phyloP scores from a whole-genome alignment of 805 yeast genomes.

The Nakazawaea sp. region DNA sequence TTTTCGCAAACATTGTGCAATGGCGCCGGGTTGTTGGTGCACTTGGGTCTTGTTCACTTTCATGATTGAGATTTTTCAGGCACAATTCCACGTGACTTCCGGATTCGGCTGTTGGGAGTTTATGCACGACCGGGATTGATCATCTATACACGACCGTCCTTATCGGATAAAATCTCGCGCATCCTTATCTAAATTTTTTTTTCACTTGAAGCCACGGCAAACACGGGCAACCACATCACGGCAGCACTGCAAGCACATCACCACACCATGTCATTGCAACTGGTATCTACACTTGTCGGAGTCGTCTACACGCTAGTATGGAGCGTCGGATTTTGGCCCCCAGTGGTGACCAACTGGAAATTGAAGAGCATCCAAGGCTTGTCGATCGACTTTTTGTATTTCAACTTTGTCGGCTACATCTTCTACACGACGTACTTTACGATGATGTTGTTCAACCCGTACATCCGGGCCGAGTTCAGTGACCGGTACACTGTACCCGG shows the following conservation, averaged over 20 bases:
- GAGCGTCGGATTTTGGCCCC: conserved; percentile 26
- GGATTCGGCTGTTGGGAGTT: too few species aligned
- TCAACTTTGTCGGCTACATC: conserved; percentile 25
- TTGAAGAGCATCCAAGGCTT: conserved; percentile 27
- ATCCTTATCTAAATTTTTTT: too few species aligned
- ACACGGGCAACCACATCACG: too few species aligned
- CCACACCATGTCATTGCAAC: conserved; percentile 8
- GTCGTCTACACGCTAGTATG: conserved; percentile 24
- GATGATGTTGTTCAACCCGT: conserved; percentile 14
- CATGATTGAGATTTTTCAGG: too few species aligned
- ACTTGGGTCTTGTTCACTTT: too few species aligned
- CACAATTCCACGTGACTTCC: too few species aligned
- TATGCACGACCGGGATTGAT: too few species aligned
- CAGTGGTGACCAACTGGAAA: conserved; percentile 22
- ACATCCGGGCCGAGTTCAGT: conserved; percentile 22
- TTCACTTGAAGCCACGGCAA: too few species aligned
- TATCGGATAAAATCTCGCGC: too few species aligned
- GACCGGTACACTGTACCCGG: conserved; percentile 17
- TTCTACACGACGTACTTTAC: conserved; percentile 24
- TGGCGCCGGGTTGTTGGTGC: conserved; percentile 4
- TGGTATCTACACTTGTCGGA: conserved; percentile 19
- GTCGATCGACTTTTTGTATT: conserved; percentile 26
- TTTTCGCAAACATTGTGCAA: conserved; percentile 14
- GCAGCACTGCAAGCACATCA: too few species aligned
- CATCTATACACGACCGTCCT: too few species aligned